Base-by-base conservation (phyloP, 2,329 filamentous ascomycete species). In the Fusarium odoratissimum region DNA sequence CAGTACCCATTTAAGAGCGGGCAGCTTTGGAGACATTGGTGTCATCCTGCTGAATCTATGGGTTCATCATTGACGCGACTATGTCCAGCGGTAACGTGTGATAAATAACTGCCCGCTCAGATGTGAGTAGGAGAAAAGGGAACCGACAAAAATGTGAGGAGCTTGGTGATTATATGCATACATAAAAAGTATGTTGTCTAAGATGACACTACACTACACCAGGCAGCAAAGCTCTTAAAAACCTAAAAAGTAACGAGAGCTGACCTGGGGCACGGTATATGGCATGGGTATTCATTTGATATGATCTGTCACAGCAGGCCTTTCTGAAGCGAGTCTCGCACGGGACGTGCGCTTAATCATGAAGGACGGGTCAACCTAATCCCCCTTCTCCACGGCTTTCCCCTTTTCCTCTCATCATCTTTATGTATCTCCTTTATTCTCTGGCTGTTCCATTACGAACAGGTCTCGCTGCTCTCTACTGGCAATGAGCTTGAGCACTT, bases 1-100 rank as follows among this genome's bases (percentile, higher is more conserved):
- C 49, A 52, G 33, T 38, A 16, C 49, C 31, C 17, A 37, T 52
- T 3, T 21, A 16, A 25, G 33, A 37, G 33, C 49, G 23, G 23
- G 49, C 23, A 52, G 49, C 19, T 16, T 28, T n/a, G 49, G 2
- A 25, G 31, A 21, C 6, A 6, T 16, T 21, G 33, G 6, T 16
- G 23, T 25, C 31, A 21, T 37, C 33, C 33, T 52, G 49, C 49
- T 52, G 31, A 52, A 37, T 21, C 31, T 19, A 56, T 57, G 38
- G 58, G 31, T 44, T 60, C 49, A 60, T 60, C 48, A 30, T 30
- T 33, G 57, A 37, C 48, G 57, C 37, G 23, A 52, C 48, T 52
- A 33, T 23, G 25, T 45, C 30, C 38, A 4, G 28, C 25, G 19
- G 31, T 44, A 57, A 57, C n/a, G 30, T 25, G 12, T 25, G 40